Evolutionary conservation across 371 early-diverging fungal genomes (phyloP).

Genomic region (Batrachochytrium dendrobatidis): DNA sequence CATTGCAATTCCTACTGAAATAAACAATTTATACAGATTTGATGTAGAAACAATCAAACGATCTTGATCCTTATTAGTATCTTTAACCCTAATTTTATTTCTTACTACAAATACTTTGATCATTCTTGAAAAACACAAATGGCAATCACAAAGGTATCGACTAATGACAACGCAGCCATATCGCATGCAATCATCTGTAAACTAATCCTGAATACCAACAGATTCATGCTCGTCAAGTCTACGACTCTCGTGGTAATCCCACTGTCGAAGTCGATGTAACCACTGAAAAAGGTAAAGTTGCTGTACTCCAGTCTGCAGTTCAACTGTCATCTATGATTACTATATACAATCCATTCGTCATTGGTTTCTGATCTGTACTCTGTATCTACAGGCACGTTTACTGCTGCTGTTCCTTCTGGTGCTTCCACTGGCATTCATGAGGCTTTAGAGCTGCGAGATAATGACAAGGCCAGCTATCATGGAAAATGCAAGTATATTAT

Average conservation of each 20-base stretch:
- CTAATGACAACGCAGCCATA: no score
- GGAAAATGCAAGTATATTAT: slow-evolving; percentile 77
- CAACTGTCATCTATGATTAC: not conserved
- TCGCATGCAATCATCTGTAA: not conserved
- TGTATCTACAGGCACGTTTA: slow-evolving; percentile 56
- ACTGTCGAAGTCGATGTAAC: slow-evolving; percentile 98
- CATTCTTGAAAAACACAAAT: no score
- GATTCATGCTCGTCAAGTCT: slow-evolving; percentile 96
- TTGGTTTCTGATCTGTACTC: not conserved
- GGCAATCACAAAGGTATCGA: no score
- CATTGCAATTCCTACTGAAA: not conserved
- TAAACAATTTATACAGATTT: not conserved
- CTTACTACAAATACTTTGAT: no score
- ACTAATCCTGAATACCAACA: slow-evolving; percentile 12
- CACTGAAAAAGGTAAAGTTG: slow-evolving; percentile 62
- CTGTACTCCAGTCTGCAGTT: not conserved
- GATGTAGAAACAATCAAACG: not conserved
- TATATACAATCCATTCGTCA: not conserved
- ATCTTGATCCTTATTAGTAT: not conserved
- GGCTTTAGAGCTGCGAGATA: slow-evolving; percentile 94
- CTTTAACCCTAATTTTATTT: not conserved
- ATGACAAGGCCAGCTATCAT: slow-evolving; percentile 71
- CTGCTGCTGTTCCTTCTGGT: slow-evolving; percentile 97
- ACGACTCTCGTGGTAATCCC: slow-evolving; percentile 98
- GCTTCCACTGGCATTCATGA: slow-evolving; percentile 99